Percentiles rank a stretch among this genome's conserved stretches.
These are phyloP conservation scores for Thinopyrum elongatum DNA, from an alignment of 176 grass and related monocot genomes.

Conservation along the genomic window DNA sequence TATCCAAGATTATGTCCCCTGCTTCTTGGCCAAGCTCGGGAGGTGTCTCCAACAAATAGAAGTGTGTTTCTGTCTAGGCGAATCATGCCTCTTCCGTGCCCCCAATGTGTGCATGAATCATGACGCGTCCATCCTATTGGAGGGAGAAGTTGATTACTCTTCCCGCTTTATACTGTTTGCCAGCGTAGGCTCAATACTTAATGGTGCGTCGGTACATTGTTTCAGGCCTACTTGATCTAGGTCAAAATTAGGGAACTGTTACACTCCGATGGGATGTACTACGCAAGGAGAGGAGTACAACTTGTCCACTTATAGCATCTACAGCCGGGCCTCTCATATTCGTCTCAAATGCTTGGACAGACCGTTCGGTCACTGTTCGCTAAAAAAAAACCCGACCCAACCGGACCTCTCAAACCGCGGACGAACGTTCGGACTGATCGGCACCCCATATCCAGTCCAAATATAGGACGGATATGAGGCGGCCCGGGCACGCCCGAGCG, in stretches of 20 bases:
- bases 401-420: too few species aligned
- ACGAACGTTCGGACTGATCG: too few species aligned
- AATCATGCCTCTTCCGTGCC: constrained; percentile 11
- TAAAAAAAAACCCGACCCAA: too few species aligned
- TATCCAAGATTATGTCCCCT: constrained; percentile 11
- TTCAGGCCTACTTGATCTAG: neutral
- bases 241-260: neutral
- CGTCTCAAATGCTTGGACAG: too few species aligned
- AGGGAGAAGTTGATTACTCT: neutral
- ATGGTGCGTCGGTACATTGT: neutral
- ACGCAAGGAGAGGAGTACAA: too few species aligned
- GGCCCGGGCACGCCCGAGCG: too few species aligned
- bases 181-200: constrained; percentile 2
- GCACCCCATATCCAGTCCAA: too few species aligned
- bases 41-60: constrained; percentile 13
- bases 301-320: too few species aligned
- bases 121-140: neutral
- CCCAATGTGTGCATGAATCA: neutral
- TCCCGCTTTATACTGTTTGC: neutral
- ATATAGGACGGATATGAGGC: too few species aligned
- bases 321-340: too few species aligned
- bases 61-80: neutral
- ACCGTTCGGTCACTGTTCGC: too few species aligned
- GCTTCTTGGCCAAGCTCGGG: constrained; percentile 11
- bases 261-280: too few species aligned